Conservation (phyloP, 257 asterid species). For the Solanum dulcamara region DNA sequence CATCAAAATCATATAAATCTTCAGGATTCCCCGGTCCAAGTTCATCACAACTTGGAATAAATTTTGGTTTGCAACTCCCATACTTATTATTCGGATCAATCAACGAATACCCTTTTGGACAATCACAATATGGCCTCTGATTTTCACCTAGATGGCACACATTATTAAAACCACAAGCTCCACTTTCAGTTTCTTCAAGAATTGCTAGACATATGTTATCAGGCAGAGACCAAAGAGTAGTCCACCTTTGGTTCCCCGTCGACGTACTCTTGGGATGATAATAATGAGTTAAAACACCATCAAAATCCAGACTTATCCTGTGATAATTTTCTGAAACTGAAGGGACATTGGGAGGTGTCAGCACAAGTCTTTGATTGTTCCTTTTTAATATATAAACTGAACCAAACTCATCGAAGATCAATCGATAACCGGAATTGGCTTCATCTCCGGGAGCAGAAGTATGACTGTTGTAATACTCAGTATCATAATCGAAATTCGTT, state of each 20-base stretch:
- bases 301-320: conserved; percentile 29
- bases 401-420: conserved; percentile 23
- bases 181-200: conserved; percentile 17
- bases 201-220: conserved; percentile 18
- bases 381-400: conserved; percentile 9
- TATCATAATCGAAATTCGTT: conserved; percentile 7
- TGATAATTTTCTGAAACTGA: conserved; percentile 15
- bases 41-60: conserved; percentile 19
- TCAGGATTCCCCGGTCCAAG: background rate
- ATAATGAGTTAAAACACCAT: conserved; percentile 37
- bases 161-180: conserved; percentile 57
- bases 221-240: conserved; percentile 10
- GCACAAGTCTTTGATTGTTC: background rate
- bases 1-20: conserved; percentile 9
- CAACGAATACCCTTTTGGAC: conserved; percentile 28
- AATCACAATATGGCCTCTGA: conserved; percentile 30
- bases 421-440: conserved; percentile 18
- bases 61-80: conserved; percentile 32
- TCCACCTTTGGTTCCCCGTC: conserved; percentile 17
- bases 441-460: conserved; percentile 12
- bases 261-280: conserved; percentile 21
- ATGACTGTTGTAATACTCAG: conserved; percentile 22
- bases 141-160: conserved; percentile 17
- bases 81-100: conserved; percentile 23
- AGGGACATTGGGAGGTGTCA: conserved; percentile 8